Evolutionary conservation across 306 rosid genomes (phyloP).

Genomic region (Sicyos baderoa): DNA sequence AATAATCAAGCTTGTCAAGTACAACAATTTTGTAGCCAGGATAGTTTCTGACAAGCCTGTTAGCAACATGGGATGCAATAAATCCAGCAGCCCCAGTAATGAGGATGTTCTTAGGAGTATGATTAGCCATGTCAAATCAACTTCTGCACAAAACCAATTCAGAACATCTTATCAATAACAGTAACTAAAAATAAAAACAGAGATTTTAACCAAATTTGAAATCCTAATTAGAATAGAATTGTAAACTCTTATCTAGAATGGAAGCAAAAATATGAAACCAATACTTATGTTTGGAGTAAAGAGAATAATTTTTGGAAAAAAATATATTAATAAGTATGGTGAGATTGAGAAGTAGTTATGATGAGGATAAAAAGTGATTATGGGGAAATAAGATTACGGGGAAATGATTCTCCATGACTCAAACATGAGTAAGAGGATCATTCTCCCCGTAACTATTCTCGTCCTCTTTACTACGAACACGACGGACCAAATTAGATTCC

Average conservation of each 20-base stretch:
- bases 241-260: background rate
- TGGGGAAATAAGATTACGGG: too few species aligned
- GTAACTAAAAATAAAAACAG: background rate
- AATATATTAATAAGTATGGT: too few species aligned
- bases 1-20: conserved; percentile 65
- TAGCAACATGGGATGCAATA: conserved; percentile 66
- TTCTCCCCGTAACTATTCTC: too few species aligned
- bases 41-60: conserved; percentile 39
- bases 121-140: conserved; percentile 31
- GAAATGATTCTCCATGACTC: too few species aligned
- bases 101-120: conserved; percentile 52
- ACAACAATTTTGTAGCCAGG: conserved; percentile 51
- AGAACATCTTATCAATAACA: background rate
- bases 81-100: conserved; percentile 71
- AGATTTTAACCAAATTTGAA: background rate
- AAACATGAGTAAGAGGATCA: too few species aligned
- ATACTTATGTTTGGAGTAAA: too few species aligned
- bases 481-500: too few species aligned
- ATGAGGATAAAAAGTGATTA: too few species aligned
- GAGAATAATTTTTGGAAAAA: too few species aligned
- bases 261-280: background rate
- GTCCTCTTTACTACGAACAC: too few species aligned
- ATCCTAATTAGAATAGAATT: too few species aligned
- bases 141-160: conserved; percentile 16
- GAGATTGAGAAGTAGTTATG: too few species aligned